phyloP scores from a whole-genome alignment of 139 green algal species.

The Tetradesmus lagerheimii region DNA sequence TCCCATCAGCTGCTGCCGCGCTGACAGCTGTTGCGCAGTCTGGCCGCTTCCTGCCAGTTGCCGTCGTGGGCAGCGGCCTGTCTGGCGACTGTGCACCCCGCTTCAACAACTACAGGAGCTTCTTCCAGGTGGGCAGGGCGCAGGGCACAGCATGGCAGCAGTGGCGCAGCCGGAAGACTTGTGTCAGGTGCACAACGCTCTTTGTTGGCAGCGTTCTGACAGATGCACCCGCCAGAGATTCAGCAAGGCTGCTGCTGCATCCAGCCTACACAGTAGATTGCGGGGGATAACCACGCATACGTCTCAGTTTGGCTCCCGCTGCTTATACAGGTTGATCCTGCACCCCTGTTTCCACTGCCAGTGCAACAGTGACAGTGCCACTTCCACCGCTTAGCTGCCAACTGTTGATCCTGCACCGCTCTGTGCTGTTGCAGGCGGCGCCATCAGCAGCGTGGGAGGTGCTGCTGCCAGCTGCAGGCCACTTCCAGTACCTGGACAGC shows the following conservation, averaged over 20 bases:
- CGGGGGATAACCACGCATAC: too few relatives aligned
- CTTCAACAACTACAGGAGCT: slow-evolving; percentile 73
- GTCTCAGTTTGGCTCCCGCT: too few relatives aligned
- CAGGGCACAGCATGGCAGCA: background rate
- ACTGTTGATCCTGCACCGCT: background rate
- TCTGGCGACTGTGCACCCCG: slow-evolving; percentile 78
- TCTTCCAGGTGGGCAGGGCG: slow-evolving; percentile 69
- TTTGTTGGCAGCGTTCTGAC: too few relatives aligned
- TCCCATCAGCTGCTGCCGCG: slow-evolving; percentile 74
- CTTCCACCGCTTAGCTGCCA: background rate
- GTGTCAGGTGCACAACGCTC: too few relatives aligned
- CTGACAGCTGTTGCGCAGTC: slow-evolving; percentile 49
- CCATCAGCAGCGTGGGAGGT: slow-evolving; percentile 68
- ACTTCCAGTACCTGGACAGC: slow-evolving; percentile 86
- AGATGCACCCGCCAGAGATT: too few relatives aligned
- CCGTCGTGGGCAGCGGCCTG: slow-evolving; percentile 27
- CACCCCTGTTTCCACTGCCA: too few relatives aligned
- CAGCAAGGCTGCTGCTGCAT: too few relatives aligned
- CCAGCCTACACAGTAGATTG: too few relatives aligned
- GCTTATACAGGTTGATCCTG: too few relatives aligned
- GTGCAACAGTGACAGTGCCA: background rate
- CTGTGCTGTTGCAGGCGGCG: slow-evolving; percentile 45
- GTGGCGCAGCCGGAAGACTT: background rate
- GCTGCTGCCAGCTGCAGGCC: slow-evolving; percentile 63
- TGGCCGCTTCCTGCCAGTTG: slow-evolving; percentile 44